These are phyloP conservation scores for Pythium aristosporum DNA, from an alignment of 352 stramenopile genomes.

Conservation along the genomic window DNA sequence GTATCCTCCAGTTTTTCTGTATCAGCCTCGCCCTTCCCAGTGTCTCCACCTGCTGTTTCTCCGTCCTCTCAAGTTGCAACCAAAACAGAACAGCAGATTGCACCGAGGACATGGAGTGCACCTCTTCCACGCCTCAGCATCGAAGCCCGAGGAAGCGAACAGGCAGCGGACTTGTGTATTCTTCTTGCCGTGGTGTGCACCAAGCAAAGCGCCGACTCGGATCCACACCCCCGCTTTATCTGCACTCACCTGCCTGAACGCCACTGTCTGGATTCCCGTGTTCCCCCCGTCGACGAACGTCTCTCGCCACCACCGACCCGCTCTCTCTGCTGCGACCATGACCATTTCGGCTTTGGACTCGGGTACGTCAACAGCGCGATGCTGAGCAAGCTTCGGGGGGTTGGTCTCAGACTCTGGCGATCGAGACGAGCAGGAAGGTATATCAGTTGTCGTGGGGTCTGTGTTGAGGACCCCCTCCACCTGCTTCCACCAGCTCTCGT, in stretches of 20 bases:
- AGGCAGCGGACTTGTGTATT: not conserved
- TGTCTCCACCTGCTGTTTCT: slow-evolving; percentile 5
- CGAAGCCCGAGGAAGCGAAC: not conserved
- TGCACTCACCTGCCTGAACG: not conserved
- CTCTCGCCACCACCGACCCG: not conserved
- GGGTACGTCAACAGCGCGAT: slow-evolving; percentile 19
- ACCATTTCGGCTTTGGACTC: slow-evolving; percentile 28
- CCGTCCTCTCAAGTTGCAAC: slow-evolving; percentile 8
- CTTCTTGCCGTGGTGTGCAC: not conserved
- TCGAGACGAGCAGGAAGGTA: not conserved
- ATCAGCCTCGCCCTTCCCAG: too few relatives aligned
- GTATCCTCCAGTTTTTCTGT: too few relatives aligned
- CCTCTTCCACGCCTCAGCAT: not conserved
- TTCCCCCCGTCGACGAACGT: slow-evolving; percentile 4
- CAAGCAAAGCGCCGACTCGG: not conserved
- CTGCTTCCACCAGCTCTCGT: not conserved
- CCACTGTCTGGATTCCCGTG: not conserved
- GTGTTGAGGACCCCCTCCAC: not conserved
- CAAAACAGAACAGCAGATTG: not conserved
- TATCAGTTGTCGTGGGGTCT: not conserved
- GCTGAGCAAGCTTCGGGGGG: not conserved
- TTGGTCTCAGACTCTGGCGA: not conserved
- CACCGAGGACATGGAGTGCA: not conserved
- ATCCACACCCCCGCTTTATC: not conserved
- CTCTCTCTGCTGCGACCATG: slow-evolving; percentile 3